Base-by-base conservation (phyloP, 257 asterid genomes). In the Nicotiana undulata region DNA sequence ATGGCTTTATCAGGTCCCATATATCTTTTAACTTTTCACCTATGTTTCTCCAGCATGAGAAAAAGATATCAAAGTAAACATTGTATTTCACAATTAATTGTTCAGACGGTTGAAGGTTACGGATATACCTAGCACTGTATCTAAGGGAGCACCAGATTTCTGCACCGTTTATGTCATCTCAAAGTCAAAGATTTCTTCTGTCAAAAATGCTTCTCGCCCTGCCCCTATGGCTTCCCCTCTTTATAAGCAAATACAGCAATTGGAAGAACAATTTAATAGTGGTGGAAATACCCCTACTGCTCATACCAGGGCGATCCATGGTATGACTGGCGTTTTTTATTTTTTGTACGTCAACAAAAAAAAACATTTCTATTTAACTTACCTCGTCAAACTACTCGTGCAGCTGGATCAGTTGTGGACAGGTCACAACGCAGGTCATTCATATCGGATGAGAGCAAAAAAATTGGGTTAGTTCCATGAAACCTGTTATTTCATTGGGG, bases 131-230 rank as follows among this genome's bases (percentile, higher is more conserved):
- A 85, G 85, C 20, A 85, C 86, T 31, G 85, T 88, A 18, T 83
- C 93, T 12, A 94, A 92, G 86, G 68, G 67, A 52, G 90, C 96
- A 56, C 98, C 98, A 0, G 98, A 94, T 65, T 94, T 91, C 81
- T 88, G 95, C 76, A 90, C 94, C 0, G 92, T 92, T 66, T 91
- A 90, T 77, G 97, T 94, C 17, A 94, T 94, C 83, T 94, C 98
- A 11, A 94, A 92, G 78, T 58, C 94, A 20, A 94, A 94, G 88
- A 88, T 94, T 46, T 91, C 97, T 22, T 89, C 95, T 4, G 91
- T 94, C 56, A 87, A 87, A 84, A 92, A 94, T 81, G 93, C 97
- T 70, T 85, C 90, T 28, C 97, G 97, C 9, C 76, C 46, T 11
- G 92, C 95, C 0, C 97, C 97, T 1, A 88, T 88, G 75, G 29